These are phyloP conservation scores for Xerophyta viscosa DNA, from an alignment of 106 monocot genomes.

Conservation along the genomic window DNA sequence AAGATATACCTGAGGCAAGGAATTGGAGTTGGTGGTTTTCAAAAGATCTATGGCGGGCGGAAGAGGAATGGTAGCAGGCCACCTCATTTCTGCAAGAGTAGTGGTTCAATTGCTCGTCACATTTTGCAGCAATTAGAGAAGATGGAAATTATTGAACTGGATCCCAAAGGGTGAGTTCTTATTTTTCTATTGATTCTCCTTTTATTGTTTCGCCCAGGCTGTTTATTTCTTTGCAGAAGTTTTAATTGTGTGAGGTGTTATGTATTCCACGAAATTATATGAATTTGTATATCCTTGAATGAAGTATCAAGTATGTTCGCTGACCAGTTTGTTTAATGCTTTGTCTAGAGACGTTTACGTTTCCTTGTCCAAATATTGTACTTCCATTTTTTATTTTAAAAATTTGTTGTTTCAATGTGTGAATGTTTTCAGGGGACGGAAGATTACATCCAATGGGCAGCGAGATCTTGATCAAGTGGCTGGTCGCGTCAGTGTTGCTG, in stretches of 20 bases:
- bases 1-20: conserved; percentile 41
- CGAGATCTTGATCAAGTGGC: conserved; percentile 57
- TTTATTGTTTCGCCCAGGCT: too few species aligned
- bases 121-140: conserved; percentile 52
- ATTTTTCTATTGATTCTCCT: too few species aligned
- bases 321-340: too few species aligned
- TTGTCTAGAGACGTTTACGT: too few species aligned
- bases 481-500: conserved; percentile 13
- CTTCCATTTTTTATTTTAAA: too few species aligned
- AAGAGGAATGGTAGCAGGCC: conserved; percentile 50
- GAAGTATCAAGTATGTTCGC: too few species aligned
- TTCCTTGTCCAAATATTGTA: too few species aligned
- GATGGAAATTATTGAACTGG: conserved; percentile 45
- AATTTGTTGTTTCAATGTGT: too few species aligned
- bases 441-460: conserved; percentile 36
- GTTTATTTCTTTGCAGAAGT: too few species aligned
- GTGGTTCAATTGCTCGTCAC: conserved; percentile 55
- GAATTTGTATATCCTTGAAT: too few species aligned
- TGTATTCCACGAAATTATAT: too few species aligned
- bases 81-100: conserved; percentile 78
- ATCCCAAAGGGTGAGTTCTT: conserved; percentile 57
- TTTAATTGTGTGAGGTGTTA: too few species aligned
- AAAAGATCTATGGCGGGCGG: conserved; percentile 40
- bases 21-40: conserved; percentile 31
- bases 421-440: conserved; percentile 34